These are phyloP conservation scores for Malus hybrid DNA, from an alignment of 331 rosid species.

Conservation along the genomic window DNA sequence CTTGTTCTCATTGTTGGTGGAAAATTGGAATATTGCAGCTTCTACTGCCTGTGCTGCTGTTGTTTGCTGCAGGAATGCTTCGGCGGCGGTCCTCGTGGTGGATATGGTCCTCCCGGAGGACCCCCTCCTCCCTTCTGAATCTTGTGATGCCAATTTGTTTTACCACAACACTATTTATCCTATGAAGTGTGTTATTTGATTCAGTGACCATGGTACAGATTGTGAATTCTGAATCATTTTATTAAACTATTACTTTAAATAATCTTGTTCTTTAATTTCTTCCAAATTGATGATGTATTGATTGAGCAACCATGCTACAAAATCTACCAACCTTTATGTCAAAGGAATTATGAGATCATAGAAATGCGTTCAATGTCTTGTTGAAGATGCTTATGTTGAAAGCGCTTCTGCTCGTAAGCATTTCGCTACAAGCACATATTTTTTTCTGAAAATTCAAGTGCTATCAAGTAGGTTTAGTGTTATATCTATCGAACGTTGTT, in stretches of 20 bases:
- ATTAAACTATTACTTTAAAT: neutral
- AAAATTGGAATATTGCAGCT: conserved; percentile 26
- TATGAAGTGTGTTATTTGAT: neutral
- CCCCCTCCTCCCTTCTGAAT: conserved; percentile 13
- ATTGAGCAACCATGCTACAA: neutral
- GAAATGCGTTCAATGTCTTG: no score
- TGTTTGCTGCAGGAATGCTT: conserved; percentile 59
- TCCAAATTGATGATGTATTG: neutral
- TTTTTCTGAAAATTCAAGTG: no score
- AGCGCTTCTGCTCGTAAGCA: no score
- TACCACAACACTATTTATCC: neutral
- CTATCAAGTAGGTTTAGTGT: no score
- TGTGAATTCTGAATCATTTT: neutral
- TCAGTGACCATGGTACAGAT: neutral
- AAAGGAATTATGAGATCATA: neutral
- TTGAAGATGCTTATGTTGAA: no score
- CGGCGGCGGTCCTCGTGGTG: conserved; percentile 33
- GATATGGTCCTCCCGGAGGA: conserved; percentile 34
- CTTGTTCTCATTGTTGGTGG: neutral
- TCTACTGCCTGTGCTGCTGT: conserved; percentile 72
- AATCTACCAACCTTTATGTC: neutral
- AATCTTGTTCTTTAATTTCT: neutral
- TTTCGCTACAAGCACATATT: no score
- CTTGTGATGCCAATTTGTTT: neutral
- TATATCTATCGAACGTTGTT: no score